Evolutionary conservation across 148 eudicot species (phyloP), one percentile per base, ranked within the genome.

Genomic region (Rhododendron vialii): DNA sequence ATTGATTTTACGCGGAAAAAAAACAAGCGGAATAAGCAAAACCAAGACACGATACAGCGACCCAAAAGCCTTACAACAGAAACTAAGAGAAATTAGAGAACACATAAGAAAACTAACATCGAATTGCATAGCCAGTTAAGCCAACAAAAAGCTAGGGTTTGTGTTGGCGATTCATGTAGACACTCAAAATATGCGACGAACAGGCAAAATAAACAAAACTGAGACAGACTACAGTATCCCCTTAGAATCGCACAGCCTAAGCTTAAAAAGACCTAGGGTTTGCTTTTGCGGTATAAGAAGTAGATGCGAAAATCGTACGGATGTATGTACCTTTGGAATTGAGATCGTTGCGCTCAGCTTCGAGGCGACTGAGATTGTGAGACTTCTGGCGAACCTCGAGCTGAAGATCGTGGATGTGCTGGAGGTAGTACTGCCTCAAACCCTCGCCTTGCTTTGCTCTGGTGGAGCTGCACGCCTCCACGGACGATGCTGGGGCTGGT

Each of bases 321-420:
- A 69, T 28, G 35, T 28, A 69, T 9, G 75, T n/a, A 85, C 86
- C 86, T 77, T 26, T 77, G 26, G 86, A 85, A 43, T 85, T 85
- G 82, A 78, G 57, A 78, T 85, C 86, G 11, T 85, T 85, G 57
- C 86, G 82, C 86, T 77, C 82, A 41, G 86, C 86, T 57, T 85
- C 86, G 36, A 85, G 86, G 57, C 86, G 86, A 59, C 59, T 85
- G 86, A 85, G 86, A 78, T 85, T 78, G 82, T 85, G 74, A 59
- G 86, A 77, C 86, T 85, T 85, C 57, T 85, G 86, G n/a, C 86
- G 82, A 43, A 78, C 86, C 75, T 77, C 82, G 74, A 85, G 86
- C 82, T 57, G 82, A 43, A 85, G 86, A 85, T 85, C 86, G 82
- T 85, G 82, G 20, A 85, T 85, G 57, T 77, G 74, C 18, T 85